A percentile compares a stretch with the other conserved stretches of the same genome.
These are phyloP conservation scores for Phialophora chinensis DNA, from an alignment of 2,329 filamentous ascomycete species.

Conservation along the genomic window DNA sequence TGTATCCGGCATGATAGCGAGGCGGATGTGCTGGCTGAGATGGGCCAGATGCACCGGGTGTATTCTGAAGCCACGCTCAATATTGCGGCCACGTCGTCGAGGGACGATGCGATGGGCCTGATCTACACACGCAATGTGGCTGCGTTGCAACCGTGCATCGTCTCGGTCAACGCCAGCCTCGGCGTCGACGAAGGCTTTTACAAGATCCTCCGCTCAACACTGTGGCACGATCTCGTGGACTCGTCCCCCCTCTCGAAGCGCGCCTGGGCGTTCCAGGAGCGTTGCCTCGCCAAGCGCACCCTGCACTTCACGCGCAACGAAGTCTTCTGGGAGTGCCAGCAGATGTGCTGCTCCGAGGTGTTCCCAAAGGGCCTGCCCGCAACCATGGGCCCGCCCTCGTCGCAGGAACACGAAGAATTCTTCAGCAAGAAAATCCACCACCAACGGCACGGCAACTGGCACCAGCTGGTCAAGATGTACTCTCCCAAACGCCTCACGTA, in stretches of 20 bases:
- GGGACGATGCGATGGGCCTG: constrained; percentile 36
- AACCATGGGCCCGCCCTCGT: constrained; percentile 33
- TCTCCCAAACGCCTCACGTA: constrained; percentile 36
- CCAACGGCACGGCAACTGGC: constrained; percentile 40
- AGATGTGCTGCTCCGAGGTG: constrained; percentile 40
- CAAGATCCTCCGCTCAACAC: constrained; percentile 38
- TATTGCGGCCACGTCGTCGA: constrained; percentile 37
- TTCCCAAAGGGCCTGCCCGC: constrained; percentile 40
- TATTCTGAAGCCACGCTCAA: constrained; percentile 39
- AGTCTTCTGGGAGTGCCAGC: constrained; percentile 43
- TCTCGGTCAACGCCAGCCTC: constrained; percentile 31
- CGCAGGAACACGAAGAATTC: constrained; percentile 30
- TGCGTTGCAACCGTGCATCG: constrained; percentile 37
- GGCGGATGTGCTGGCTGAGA: constrained; percentile 35
- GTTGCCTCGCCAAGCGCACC: constrained; percentile 41
- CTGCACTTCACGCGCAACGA: constrained; percentile 41
- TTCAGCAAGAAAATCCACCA: constrained; percentile 40
- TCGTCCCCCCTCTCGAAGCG: constrained; percentile 37
- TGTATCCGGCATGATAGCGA: constrained; percentile 41
- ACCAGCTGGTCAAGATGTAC: constrained; percentile 40
- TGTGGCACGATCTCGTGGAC: constrained; percentile 40
- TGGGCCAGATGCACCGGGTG: constrained; percentile 38
- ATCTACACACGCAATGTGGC: constrained; percentile 38
- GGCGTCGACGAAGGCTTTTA: constrained; percentile 39
- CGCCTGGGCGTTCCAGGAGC: constrained; percentile 41